phyloP scores from a whole-genome alignment of 805 yeast genomes.

The Wickerhamiella azyma region DNA sequence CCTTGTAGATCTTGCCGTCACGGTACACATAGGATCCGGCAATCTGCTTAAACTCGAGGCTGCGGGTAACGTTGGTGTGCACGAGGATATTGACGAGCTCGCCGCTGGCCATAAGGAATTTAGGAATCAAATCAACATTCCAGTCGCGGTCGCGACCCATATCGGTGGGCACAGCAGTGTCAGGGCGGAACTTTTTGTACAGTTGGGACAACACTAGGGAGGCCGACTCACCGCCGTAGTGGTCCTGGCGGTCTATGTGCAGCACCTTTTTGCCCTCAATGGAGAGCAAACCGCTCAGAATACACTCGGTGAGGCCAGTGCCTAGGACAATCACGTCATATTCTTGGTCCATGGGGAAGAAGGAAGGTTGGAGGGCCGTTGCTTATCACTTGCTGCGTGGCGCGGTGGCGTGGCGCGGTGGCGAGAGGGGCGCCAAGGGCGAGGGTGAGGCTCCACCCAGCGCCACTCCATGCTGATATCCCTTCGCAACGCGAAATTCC shows the following conservation, averaged over 20 bases:
- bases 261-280: conserved; percentile 97
- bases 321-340: conserved; percentile 96
- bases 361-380: not conserved
- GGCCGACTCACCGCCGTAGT: conserved; percentile 60
- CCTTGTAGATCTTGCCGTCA: conserved; percentile 82
- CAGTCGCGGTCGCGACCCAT: conserved; percentile 92
- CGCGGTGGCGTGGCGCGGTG: not conserved
- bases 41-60: conserved; percentile 90
- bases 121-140: conserved; percentile 95
- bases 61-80: conserved; percentile 91
- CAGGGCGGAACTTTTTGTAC: conserved; percentile 78
- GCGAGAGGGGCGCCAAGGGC: not conserved
- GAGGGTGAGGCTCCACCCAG: too few relatives aligned
- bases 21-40: conserved; percentile 92
- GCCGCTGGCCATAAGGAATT: conserved; percentile 94
- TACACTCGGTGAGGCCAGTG: conserved; percentile 90
- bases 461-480: conserved; percentile 7
- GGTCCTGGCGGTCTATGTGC: conserved; percentile 92
- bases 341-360: conserved; percentile 79
- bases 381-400: not conserved
- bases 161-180: conserved; percentile 34
- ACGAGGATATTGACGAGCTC: conserved; percentile 90
- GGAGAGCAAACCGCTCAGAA: conserved; percentile 80
- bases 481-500: conserved; percentile 13
- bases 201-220: conserved; percentile 32